Conservation (phyloP, 2,329 filamentous ascomycete species). For the Fusarium vanettenii region DNA sequence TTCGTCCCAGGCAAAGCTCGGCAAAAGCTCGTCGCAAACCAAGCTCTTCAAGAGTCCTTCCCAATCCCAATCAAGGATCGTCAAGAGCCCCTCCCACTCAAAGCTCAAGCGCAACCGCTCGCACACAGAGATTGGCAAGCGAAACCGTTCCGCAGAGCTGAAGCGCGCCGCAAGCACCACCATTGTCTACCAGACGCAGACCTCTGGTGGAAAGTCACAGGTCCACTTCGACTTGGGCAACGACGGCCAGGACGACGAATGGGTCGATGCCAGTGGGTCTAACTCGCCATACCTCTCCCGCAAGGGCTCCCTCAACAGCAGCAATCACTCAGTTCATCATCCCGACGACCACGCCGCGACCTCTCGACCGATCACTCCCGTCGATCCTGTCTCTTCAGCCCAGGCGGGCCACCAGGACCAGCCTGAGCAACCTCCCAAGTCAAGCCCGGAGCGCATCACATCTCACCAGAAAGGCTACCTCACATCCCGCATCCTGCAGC, state of each 20-base stretch:
- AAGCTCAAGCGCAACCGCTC: slow-evolving; percentile 52
- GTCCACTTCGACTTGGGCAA: slow-evolving; percentile 74
- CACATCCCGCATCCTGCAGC: slow-evolving; percentile 74
- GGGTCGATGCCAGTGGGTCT: slow-evolving; percentile 74
- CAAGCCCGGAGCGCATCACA: slow-evolving; percentile 54
- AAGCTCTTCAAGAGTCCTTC: slow-evolving; percentile 62
- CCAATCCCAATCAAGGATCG: slow-evolving; percentile 55
- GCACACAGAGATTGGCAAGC: slow-evolving; percentile 54
- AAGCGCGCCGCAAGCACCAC: slow-evolving; percentile 66
- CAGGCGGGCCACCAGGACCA: slow-evolving; percentile 22
- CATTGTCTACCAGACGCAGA: slow-evolving; percentile 57
- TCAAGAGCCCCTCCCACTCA: slow-evolving; percentile 61
- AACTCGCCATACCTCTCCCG: slow-evolving; percentile 67
- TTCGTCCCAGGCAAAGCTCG: slow-evolving; percentile 63
- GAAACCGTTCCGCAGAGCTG: slow-evolving; percentile 67
- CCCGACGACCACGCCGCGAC: slow-evolving; percentile 51
- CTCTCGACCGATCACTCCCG: slow-evolving; percentile 52
- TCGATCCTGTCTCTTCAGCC: slow-evolving; percentile 31
- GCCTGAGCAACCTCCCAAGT: slow-evolving; percentile 24
- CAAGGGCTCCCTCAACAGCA: slow-evolving; percentile 62
- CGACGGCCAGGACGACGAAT: slow-evolving; percentile 66
- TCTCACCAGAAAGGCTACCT: slow-evolving; percentile 72
- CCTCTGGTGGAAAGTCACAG: slow-evolving; percentile 58
- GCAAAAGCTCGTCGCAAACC: slow-evolving; percentile 66
- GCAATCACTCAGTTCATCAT: slow-evolving; percentile 56